phyloP scores from a whole-genome alignment of 352 stramenopile genomes.

The Phytophthora tubulina region DNA sequence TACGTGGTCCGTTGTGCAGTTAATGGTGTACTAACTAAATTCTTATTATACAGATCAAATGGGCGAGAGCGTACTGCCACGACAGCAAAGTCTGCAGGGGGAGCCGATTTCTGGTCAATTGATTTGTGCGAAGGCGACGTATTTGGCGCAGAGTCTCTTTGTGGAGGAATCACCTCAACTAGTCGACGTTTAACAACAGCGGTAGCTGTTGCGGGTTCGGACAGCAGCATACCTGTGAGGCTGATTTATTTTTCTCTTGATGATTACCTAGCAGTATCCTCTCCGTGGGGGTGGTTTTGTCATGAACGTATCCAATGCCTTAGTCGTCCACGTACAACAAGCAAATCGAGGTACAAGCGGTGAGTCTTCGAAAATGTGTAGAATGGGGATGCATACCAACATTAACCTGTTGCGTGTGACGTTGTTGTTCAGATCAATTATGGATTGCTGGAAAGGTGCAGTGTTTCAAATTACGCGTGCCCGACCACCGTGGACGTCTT shows the following conservation, averaged over 20 bases:
- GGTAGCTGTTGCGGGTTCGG: slow-evolving; percentile 11
- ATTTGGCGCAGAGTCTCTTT: slow-evolving; percentile 56
- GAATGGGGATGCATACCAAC: not conserved
- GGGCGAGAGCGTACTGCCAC: not conserved
- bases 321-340: not conserved
- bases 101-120: slow-evolving; percentile 36
- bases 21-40: not conserved
- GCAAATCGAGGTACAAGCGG: not conserved
- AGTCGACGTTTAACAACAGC: slow-evolving; percentile 32
- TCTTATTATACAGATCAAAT: slow-evolving; percentile 4
- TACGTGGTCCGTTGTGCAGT: not conserved
- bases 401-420: not conserved
- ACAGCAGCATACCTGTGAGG: slow-evolving; percentile 11
- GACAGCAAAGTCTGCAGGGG: not conserved
- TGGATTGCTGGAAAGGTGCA: slow-evolving; percentile 31
- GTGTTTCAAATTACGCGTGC: slow-evolving; percentile 53
- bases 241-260: slow-evolving; percentile 40
- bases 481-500: slow-evolving; percentile 43
- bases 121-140: slow-evolving; percentile 47
- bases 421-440: slow-evolving; percentile 3
- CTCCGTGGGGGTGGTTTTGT: slow-evolving; percentile 7
- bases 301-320: not conserved
- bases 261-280: slow-evolving; percentile 19
- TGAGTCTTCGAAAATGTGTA: not conserved
- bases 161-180: slow-evolving; percentile 1